phyloP scores from a whole-genome alignment of 257 asterid species.

The Scutellaria barbata region DNA sequence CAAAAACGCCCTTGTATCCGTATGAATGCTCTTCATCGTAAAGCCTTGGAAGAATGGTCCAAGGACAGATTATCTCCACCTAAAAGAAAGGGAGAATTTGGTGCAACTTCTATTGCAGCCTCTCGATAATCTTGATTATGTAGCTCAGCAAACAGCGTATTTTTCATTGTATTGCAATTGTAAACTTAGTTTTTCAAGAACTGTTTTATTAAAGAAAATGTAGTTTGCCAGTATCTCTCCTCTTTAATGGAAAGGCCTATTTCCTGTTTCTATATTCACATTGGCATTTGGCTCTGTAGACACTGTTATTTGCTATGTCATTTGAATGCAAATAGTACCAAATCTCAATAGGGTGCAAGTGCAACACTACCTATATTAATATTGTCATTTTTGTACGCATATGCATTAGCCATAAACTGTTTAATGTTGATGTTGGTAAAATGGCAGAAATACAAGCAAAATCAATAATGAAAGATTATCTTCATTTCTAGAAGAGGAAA shows the following conservation, averaged over 20 bases:
- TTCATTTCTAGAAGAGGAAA: constrained; percentile 11
- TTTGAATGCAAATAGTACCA: not conserved
- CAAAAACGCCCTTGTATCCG: constrained; percentile 73
- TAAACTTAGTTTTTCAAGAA: not conserved
- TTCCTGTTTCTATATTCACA: not conserved
- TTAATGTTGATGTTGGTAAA: not conserved
- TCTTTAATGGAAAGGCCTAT: too few relatives aligned
- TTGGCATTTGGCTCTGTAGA: not conserved
- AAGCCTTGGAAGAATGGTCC: constrained; percentile 93
- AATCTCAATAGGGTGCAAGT: not conserved
- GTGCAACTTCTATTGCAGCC: constrained; percentile 36
- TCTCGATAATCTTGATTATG: constrained; percentile 22
- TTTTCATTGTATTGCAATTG: constrained; percentile 27
- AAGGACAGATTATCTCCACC: constrained; percentile 62
- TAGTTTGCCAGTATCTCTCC: not conserved
- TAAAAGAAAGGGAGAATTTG: constrained; percentile 40
- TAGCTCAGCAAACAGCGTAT: not conserved
- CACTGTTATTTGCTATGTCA: not conserved
- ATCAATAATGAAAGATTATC: not conserved
- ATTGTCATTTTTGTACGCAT: not conserved
- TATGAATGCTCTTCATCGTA: constrained; percentile 77
- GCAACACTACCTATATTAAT: not conserved
- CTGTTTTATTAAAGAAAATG: not conserved
- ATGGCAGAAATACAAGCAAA: not conserved
- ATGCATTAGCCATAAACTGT: not conserved